Evolutionary conservation across 2,329 filamentous ascomycete species (phyloP), one percentile per base, ranked within the genome.

Genomic region (Neospermospora avenae): DNA sequence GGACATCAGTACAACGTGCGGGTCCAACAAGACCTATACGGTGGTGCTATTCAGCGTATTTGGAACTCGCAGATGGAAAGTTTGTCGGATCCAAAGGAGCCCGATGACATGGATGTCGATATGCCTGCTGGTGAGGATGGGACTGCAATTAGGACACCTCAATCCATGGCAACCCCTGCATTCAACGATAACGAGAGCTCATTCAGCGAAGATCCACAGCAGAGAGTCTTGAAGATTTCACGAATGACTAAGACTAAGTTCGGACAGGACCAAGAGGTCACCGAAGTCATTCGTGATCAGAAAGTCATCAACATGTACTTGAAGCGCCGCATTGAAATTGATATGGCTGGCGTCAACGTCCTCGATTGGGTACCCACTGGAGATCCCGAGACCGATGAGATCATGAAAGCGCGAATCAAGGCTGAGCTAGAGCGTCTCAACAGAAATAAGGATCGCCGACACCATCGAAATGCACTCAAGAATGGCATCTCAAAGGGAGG

Each of bases 1-100:
- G 95, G 95, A 0, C 95, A 99, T 75, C 93, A 91, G 68, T 99
- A 99, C 78, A 99, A 99, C 65, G 95, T 99, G 62, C 95, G 93
- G 71, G 88, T 90, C 67, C 95, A 99, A 74, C 91, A 98, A 71
- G 87, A 86, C 63, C 89, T 91, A 69, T 99, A 99, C 73, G 91
- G 96, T 67, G 88, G 93, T 56, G 91, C 91, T 22, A 97, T 99
- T 67, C 85, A 87, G 58, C 86, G 90, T 62, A 97, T 98, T 63
- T 99, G 95, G 95, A 87, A 91, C 62, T 87, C 89, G 66, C 93
- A 98, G 74, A 91, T 89, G 74, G 77, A 83, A 14, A 93, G 88
- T 55, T 80, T 98, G 6, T 87, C 87, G 6, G 89, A 95, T 59
- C 78, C 78, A 1, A 82, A 87, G 49, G 87, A 91, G 61, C 87